These are phyloP conservation scores for Brassica cretica DNA, from an alignment of 345 rosid species.

Conservation along the genomic window DNA sequence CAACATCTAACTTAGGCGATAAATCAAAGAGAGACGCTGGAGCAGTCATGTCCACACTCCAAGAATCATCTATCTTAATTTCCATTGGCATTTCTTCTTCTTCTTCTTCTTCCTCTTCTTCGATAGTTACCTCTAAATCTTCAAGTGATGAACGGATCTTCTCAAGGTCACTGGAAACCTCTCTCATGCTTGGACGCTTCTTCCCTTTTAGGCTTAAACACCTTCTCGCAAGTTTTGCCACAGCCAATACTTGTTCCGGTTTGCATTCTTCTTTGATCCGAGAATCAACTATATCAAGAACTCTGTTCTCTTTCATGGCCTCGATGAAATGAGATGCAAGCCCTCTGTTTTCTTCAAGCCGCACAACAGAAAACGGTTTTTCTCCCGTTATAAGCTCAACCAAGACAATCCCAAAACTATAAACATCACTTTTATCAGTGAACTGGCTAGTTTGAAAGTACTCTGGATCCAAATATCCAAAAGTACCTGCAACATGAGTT, in stretches of 20 bases:
- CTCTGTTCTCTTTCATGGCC: constrained; percentile 27
- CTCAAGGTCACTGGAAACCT: constrained; percentile 41
- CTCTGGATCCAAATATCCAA: constrained; percentile 42
- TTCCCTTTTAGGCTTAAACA: constrained; percentile 44
- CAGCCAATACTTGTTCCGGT: constrained; percentile 19
- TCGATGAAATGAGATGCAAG: constrained; percentile 38
- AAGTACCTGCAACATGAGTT: constrained; percentile 40
- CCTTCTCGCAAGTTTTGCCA: constrained; percentile 40
- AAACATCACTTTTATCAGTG: constrained; percentile 42
- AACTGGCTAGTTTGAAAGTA: constrained; percentile 40
- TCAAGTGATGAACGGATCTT: constrained; percentile 24
- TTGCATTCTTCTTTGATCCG: constrained; percentile 29
- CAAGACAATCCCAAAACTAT: constrained; percentile 43
- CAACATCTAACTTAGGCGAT: constrained; percentile 19
- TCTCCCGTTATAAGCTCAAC: constrained; percentile 49
- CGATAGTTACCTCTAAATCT: constrained; percentile 4
- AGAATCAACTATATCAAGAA: constrained; percentile 40
- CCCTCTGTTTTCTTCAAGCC: constrained; percentile 35
- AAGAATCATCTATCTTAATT: constrained; percentile 26
- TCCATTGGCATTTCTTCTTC: constrained; percentile 29
- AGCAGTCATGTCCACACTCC: constrained; percentile 33
- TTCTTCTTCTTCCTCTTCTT: constrained; percentile 12
- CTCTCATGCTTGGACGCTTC: constrained; percentile 48
- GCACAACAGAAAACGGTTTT: constrained; percentile 34
- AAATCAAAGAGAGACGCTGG: constrained; percentile 22